These are phyloP conservation scores for Knoxdaviesia capensis DNA, from an alignment of 2,329 filamentous ascomycete genomes.

Conservation along the genomic window DNA sequence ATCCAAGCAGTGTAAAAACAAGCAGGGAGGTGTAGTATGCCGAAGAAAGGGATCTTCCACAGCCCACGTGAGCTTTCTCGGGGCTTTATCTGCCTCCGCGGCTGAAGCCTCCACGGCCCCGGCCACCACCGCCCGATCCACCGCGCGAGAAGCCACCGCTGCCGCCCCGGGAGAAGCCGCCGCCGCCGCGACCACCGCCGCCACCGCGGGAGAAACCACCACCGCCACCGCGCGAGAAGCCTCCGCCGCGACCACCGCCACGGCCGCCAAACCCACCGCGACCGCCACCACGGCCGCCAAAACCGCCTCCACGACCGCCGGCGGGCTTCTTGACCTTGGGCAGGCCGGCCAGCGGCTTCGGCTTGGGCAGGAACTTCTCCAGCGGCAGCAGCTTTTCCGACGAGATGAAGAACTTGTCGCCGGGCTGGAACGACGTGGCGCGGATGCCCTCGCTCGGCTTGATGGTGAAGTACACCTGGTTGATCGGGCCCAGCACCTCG, in stretches of 20 bases:
- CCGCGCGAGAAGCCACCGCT: constrained; percentile 13
- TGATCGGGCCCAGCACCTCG: constrained; percentile 92
- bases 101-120: constrained; percentile 2
- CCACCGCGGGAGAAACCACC: constrained; percentile 14
- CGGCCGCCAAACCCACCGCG: constrained; percentile 18
- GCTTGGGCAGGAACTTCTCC: constrained; percentile 92
- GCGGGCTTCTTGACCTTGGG: constrained; percentile 38
- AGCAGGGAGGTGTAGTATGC: neutral
- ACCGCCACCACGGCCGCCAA: constrained; percentile 14
- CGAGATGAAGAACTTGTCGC: constrained; percentile 94
- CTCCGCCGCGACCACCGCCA: constrained; percentile 20
- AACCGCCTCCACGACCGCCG: constrained; percentile 23
- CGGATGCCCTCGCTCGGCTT: constrained; percentile 95
- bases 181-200: constrained; percentile 14
- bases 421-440: constrained; percentile 80
- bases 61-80: too few relatives aligned
- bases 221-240: constrained; percentile 11
- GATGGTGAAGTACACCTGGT: constrained; percentile 96
- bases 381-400: constrained; percentile 86
- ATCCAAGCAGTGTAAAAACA: neutral
- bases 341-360: constrained; percentile 47
- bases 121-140: constrained; percentile 2
- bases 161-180: constrained; percentile 14
- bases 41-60: neutral
- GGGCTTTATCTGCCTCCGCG: constrained; percentile 3